Conservation (phyloP, 2,329 filamentous ascomycete species). For the Colletotrichum musae region DNA sequence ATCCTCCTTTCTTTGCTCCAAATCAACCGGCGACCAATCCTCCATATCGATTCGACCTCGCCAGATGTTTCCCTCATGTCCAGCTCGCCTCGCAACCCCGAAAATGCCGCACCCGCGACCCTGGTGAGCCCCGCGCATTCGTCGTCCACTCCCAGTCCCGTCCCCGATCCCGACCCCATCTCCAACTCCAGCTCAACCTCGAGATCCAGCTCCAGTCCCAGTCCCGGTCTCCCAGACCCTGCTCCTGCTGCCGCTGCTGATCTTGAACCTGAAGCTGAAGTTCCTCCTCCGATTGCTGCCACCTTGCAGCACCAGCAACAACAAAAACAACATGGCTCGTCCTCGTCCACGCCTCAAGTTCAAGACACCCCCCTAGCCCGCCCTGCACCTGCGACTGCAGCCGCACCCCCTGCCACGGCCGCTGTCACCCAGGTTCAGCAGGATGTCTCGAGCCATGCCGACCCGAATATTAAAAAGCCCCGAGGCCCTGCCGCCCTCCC, state of each 20-base stretch:
- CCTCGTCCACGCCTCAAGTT: slow-evolving; percentile 42
- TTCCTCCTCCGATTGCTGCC: slow-evolving; percentile 10
- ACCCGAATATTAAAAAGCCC: slow-evolving; percentile 63
- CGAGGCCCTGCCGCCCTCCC: slow-evolving; percentile 56
- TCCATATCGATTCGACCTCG: slow-evolving; percentile 49
- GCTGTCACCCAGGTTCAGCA: slow-evolving; percentile 41
- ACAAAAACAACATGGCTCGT: slow-evolving; percentile 19
- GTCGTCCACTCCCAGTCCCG: slow-evolving; percentile 19
- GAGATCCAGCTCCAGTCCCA: slow-evolving; percentile 25
- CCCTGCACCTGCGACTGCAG: slow-evolving; percentile 39
- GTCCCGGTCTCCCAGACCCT: slow-evolving; percentile 17
- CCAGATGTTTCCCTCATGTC: slow-evolving; percentile 74
- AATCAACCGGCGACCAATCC: slow-evolving; percentile 45
- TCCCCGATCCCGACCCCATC: slow-evolving; percentile 3
- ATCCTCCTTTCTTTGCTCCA: slow-evolving; percentile 37
- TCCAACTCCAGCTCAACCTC: slow-evolving; percentile 8
- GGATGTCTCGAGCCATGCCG: slow-evolving; percentile 50
- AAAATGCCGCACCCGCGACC: slow-evolving; percentile 69
- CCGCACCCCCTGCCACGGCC: slow-evolving; percentile 42
- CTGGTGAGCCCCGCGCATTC: slow-evolving; percentile 55
- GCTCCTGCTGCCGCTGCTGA: slow-evolving; percentile 15
- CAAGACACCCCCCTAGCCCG: slow-evolving; percentile 41
- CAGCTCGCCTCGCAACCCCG: slow-evolving; percentile 63
- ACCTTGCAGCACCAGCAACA: slow-evolving; percentile 17
- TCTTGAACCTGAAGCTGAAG: slow-evolving; percentile 11